Conservation (phyloP, 2,329 filamentous ascomycete genomes). For the Endothia cerciana region DNA sequence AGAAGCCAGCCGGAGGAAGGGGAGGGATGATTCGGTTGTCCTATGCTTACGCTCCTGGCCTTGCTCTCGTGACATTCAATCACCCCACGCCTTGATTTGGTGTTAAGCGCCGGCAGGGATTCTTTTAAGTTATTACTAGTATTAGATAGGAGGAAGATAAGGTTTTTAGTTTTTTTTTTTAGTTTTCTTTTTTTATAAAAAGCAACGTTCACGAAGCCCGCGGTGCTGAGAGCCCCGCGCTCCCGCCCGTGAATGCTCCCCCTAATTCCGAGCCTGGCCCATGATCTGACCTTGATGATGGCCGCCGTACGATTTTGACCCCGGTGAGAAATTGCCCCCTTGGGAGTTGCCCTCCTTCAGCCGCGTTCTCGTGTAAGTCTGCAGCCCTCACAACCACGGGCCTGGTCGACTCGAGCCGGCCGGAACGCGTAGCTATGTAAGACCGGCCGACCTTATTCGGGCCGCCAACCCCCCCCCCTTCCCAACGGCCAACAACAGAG, state of each 20-base stretch:
- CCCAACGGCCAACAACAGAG: neutral
- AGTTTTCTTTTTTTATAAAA: neutral
- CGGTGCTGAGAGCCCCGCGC: no score
- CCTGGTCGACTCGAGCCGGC: neutral
- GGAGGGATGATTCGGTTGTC: neutral
- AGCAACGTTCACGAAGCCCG: no score
- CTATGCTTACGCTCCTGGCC: neutral
- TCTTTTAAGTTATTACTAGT: no score
- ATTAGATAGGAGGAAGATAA: neutral
- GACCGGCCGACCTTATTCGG: neutral
- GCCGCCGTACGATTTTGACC: neutral
- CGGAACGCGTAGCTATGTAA: neutral
- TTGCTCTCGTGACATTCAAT: no score
- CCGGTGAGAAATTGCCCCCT: neutral
- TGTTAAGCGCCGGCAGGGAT: neutral
- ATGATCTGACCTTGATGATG: neutral
- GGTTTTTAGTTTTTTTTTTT: neutral
- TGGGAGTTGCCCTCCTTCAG: neutral
- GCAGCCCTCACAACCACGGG: neutral
- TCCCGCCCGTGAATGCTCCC: no score
- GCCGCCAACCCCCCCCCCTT: neutral
- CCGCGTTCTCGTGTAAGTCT: neutral
- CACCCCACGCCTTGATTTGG: no score
- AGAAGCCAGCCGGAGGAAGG: conserved; percentile 19
- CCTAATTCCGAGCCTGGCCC: no score